Base-by-base conservation (phyloP, 768 basidiomycete genomes). In the Lactarius evosmus region DNA sequence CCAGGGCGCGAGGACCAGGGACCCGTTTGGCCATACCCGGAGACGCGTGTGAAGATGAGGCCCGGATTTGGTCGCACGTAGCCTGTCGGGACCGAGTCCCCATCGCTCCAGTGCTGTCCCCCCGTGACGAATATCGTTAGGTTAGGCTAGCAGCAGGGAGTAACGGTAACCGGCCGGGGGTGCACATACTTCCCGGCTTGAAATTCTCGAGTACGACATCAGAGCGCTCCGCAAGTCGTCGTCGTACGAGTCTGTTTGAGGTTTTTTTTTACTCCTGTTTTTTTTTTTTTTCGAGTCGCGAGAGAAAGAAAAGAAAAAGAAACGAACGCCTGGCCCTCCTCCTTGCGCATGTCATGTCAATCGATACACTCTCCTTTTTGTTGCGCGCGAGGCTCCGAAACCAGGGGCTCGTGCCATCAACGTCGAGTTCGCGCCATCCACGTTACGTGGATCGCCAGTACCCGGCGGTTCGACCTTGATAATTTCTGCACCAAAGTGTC, bases 41-140 rank as follows among this genome's bases (percentile, higher is more conserved):
- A 87, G 25, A 89, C 85, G 66, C 95, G 92, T 7, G 94, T 96
- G 71, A 92, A 95, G 69, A 98, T 91, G 62, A 98, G 81, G 58
- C 85, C 87, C 0, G 93, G 89, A 69, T 96, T 96, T 95, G 65
- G 85, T 83, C n/a, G 84, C 85, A 25, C 82, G 83, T 4, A 89
- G 71, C 59, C 79, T 78, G 12, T 74, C 74, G 2, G 86, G 86
- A 6, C 85, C 85, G 38, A 89, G 75, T 1, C 77, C 77, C 86
- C 87, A 88, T 74, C 84, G 87, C 69, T 89, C 87, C 9, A 89
- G 78, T 1, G 87, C 87, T 89, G 49, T 49, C 14, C 11, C 11
- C 14, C 11, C 11, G 32, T 44, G 52, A 41, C 34, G 27, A 33
- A 33, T 66, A 25, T 46, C 6, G 38, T 41, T 3, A 44, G 41